Evolutionary conservation across 139 green algal genomes (phyloP).

Genomic region (Edaphochlamys debaryana): DNA sequence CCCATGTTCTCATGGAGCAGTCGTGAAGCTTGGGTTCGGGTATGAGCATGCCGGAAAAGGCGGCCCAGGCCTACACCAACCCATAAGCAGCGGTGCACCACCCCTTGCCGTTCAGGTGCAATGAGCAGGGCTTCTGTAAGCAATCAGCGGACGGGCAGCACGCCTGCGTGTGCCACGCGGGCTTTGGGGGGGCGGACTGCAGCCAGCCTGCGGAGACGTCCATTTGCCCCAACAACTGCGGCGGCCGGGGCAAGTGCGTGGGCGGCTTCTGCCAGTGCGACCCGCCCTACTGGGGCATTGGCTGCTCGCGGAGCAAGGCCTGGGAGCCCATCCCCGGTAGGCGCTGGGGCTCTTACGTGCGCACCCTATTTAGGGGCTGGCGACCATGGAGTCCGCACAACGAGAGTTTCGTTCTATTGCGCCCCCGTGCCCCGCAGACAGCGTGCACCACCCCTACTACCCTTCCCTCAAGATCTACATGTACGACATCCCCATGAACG

Average conservation of each 20-base stretch:
- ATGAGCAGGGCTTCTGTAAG: constrained; percentile 11
- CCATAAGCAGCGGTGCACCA: too few species aligned
- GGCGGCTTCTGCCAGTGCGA: constrained; percentile 51
- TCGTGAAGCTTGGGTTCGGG: too few species aligned
- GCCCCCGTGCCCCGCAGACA: constrained; percentile 10
- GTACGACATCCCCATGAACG: constrained; percentile 40
- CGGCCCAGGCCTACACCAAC: too few species aligned
- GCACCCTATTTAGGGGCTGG: too few species aligned
- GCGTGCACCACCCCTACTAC: constrained; percentile 26
- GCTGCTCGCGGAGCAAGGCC: constrained; percentile 25
- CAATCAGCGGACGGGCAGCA: background rate
- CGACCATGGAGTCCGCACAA: too few species aligned
- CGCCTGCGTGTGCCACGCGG: constrained; percentile 9
- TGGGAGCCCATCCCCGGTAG: constrained; percentile 7
- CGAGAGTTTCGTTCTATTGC: too few species aligned
- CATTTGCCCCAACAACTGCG: constrained; percentile 14
- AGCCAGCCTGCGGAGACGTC: background rate
- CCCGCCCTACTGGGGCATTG: constrained; percentile 33
- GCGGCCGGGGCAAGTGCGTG: constrained; percentile 20
- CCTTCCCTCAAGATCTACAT: constrained; percentile 40
- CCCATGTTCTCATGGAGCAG: too few species aligned
- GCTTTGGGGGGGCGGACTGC: constrained; percentile 9
- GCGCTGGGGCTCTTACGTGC: too few species aligned
- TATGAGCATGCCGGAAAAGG: too few species aligned
- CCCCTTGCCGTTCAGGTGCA: too few species aligned